phyloP scores from a whole-genome alignment of 208 protist genomes.

The Trypanosoma platydactyli region DNA sequence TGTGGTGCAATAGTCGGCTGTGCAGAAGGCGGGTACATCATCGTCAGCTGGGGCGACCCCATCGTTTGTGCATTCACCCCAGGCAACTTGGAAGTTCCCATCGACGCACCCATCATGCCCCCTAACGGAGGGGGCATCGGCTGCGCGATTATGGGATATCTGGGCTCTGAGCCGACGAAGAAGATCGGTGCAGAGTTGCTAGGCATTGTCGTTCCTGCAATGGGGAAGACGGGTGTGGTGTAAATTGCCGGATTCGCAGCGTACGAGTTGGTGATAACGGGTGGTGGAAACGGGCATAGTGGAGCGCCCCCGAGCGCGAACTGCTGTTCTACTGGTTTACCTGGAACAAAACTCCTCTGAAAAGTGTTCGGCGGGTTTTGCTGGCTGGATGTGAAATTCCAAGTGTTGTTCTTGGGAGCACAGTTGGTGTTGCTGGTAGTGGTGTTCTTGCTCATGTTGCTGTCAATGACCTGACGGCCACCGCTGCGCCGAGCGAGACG shows the following conservation, averaged over 20 bases:
- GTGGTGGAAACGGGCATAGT: slow-evolving; percentile 1
- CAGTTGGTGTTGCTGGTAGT: background rate
- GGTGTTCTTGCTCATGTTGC: background rate
- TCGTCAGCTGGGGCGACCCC: background rate
- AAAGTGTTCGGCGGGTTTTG: background rate
- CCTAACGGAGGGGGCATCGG: background rate
- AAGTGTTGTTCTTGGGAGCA: no score
- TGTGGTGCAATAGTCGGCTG: background rate
- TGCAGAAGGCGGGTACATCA: slow-evolving; percentile 4
- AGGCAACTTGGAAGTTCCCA: background rate
- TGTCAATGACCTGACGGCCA: background rate
- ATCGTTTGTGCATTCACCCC: no score
- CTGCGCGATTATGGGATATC: background rate
- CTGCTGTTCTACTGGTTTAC: background rate
- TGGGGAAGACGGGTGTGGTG: slow-evolving; percentile 13
- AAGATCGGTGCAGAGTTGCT: slow-evolving; percentile 1
- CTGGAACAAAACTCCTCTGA: background rate
- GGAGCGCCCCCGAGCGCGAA: background rate
- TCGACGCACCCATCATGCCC: background rate
- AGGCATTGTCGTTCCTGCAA: background rate
- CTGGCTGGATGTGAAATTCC: no score
- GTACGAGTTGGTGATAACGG: background rate
- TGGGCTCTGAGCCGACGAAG: slow-evolving; percentile 5
- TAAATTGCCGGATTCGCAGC: slow-evolving; percentile 17
- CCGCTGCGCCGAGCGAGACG: slow-evolving; percentile 49